These are phyloP conservation scores for Aspergillus caelatus DNA, from an alignment of 2,329 filamentous ascomycete genomes.

Conservation along the genomic window DNA sequence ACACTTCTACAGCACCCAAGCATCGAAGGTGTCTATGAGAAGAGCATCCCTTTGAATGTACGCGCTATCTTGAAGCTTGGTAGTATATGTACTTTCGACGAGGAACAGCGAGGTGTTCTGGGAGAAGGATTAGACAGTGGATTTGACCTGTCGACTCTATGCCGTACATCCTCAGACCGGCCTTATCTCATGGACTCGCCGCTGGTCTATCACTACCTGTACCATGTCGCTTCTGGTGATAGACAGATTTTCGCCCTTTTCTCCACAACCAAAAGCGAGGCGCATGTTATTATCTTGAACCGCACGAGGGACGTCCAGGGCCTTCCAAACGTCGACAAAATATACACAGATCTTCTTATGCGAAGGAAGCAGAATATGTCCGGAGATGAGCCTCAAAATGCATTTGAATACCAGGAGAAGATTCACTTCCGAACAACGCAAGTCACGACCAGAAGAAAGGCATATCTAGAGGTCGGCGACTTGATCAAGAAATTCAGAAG, in stretches of 20 bases:
- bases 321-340: conserved; percentile 84
- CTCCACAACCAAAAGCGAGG: conserved; percentile 77
- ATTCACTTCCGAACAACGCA: conserved; percentile 84
- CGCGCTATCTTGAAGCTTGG: conserved; percentile 87
- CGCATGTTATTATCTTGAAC: conserved; percentile 86
- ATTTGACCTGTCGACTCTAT: conserved; percentile 80
- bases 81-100: conserved; percentile 90
- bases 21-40: conserved; percentile 97
- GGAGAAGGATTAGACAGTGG: conserved; percentile 91
- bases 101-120: conserved; percentile 83
- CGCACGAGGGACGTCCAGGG: conserved; percentile 79
- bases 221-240: conserved; percentile 88
- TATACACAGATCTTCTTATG: conserved; percentile 77
- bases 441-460: conserved; percentile 86
- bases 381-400: conserved; percentile 74
- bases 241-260: conserved; percentile 93
- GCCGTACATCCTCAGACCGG: conserved; percentile 66
- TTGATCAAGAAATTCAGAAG: conserved; percentile 86
- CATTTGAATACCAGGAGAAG: conserved; percentile 84
- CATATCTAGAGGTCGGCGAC: conserved; percentile 84
- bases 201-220: conserved; percentile 86
- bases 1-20: conserved; percentile 87
- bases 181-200: conserved; percentile 76
- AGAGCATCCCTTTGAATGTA: conserved; percentile 82
- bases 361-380: conserved; percentile 65